phyloP scores from a whole-genome alignment of 2,329 filamentous ascomycete genomes.

The Byssoonygena ceratinophila region DNA sequence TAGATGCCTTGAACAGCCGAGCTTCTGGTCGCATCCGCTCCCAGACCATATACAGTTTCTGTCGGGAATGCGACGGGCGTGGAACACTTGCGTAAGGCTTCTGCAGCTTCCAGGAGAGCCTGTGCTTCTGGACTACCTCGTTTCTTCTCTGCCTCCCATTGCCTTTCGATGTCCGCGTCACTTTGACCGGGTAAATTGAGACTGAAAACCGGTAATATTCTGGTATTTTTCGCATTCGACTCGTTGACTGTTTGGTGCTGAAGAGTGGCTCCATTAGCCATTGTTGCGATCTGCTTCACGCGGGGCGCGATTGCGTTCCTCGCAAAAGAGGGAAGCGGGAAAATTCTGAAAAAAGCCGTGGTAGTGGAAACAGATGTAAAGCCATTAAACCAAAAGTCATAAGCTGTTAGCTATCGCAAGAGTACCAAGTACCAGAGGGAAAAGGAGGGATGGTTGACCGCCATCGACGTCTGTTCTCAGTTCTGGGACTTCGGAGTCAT shows the following conservation, averaged over 20 bases:
- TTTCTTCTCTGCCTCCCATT: conserved; percentile 32
- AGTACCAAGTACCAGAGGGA: too few relatives aligned
- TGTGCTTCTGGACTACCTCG: conserved; percentile 37
- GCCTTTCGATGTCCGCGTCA: conserved; percentile 28
- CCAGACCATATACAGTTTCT: conserved; percentile 93
- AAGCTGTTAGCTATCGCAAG: too few relatives aligned
- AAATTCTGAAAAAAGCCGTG: background rate
- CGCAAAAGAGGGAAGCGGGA: background rate
- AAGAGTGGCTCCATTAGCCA: background rate
- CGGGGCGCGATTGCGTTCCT: background rate
- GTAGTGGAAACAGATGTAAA: background rate
- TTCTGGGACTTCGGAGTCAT: background rate
- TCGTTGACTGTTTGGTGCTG: background rate
- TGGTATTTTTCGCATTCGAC: conserved; percentile 19
- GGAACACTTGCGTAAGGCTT: conserved; percentile 53
- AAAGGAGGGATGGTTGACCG: too few relatives aligned
- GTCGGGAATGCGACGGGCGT: conserved; percentile 89
- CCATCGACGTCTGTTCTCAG: too few relatives aligned
- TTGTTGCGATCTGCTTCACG: background rate
- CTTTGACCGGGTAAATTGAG: conserved; percentile 28
- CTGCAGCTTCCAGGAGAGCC: conserved; percentile 54
- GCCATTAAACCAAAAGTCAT: too few relatives aligned
- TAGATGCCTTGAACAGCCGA: conserved; percentile 84
- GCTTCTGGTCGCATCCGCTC: conserved; percentile 86
- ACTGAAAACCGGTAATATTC: conserved; percentile 31